Base-by-base conservation (phyloP, 1,139 yeast species). In the Lodderomyces elongisporus region DNA sequence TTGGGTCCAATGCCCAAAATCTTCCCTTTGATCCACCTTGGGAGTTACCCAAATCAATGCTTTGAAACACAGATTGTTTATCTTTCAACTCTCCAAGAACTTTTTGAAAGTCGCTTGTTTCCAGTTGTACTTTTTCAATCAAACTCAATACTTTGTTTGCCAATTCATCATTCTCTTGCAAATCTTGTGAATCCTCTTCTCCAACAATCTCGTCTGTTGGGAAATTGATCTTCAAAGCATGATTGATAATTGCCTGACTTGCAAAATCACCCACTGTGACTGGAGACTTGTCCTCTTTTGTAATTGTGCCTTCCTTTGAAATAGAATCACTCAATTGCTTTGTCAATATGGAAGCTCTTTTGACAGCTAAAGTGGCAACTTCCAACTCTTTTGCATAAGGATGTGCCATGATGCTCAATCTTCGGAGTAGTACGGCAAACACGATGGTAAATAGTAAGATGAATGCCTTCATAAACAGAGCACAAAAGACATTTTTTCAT, bases 261-360 rank as follows among this genome's bases (percentile, higher is more conserved):
- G 95, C 96, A 55, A 83, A 91, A 54, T 91, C 99, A 15, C 97
- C 98, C 32, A 91, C 74, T 1, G 99, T 91, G 10, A 91, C 99
- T 1, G 99, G 99, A 2, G 96, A 85, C 45, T 79, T 77, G 55
- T 91, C 99, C 25, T 75, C 74, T 52, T 91, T 91, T 42, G 88
- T 82, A 43, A 87, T 79, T 1, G 89, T 80, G 4, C 73, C 73
- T 21, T 72, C 62, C 14, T 72, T 62, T 23, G 79, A 69, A 32
- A 91, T 81, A 25, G 79, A 72, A 37, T 76, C 76, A 39, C 85
- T 77, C 36, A 91, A 83, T 33, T 76, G 66, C 49, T 79, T 77
- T 24, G 97, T 85, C 40, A 91, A 66, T 13, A 74, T 54, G 2
- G 95, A 76, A 1, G 98, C 97, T 51, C 95, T 72, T 48, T 80